These are phyloP conservation scores for Lactarius pseudohatsudake DNA, from an alignment of 768 basidiomycete species.

Conservation along the genomic window DNA sequence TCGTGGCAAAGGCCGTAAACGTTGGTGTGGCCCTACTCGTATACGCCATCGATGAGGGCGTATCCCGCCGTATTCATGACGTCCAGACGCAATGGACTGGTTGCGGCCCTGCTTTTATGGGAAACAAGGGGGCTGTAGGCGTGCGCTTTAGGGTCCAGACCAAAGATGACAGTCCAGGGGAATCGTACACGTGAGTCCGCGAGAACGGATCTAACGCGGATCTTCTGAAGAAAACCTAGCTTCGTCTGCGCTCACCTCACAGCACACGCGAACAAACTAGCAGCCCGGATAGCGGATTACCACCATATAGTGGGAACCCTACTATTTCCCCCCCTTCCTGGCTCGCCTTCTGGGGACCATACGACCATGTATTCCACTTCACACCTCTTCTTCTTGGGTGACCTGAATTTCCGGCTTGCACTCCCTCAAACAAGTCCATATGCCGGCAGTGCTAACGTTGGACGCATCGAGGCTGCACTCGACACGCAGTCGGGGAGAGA, in stretches of 20 bases:
- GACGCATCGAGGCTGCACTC: conserved; percentile 45
- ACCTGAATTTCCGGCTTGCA: conserved; percentile 88
- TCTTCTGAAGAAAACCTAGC: conserved; percentile 41
- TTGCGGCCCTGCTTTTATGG: conserved; percentile 72
- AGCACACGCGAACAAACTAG: conserved; percentile 68
- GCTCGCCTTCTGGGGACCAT: conserved; percentile 38
- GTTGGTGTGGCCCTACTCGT: conserved; percentile 87
- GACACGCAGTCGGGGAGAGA: conserved; percentile 46
- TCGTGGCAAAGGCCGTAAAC: conserved; percentile 78
- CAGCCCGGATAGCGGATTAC: conserved; percentile 72
- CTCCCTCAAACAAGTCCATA: conserved; percentile 57
- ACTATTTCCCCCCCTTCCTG: conserved; percentile 62
- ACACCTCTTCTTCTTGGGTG: conserved; percentile 91
- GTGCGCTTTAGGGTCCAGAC: conserved; percentile 74
- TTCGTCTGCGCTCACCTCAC: conserved; percentile 94
- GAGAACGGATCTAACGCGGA: neutral
- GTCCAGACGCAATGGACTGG: conserved; percentile 78
- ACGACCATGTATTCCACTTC: conserved; percentile 81
- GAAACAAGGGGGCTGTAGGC: conserved; percentile 94
- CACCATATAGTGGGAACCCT: conserved; percentile 77
- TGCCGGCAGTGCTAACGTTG: conserved; percentile 34
- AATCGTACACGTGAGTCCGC: conserved; percentile 76
- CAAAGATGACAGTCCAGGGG: conserved; percentile 56
- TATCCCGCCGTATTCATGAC: conserved; percentile 59
- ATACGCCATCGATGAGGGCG: conserved; percentile 72